Percentiles rank a stretch among this genome's conserved stretches.
These are phyloP conservation scores for Oenanthe sinensis DNA, from an alignment of 129 eudicot genomes.

Conservation along the genomic window DNA sequence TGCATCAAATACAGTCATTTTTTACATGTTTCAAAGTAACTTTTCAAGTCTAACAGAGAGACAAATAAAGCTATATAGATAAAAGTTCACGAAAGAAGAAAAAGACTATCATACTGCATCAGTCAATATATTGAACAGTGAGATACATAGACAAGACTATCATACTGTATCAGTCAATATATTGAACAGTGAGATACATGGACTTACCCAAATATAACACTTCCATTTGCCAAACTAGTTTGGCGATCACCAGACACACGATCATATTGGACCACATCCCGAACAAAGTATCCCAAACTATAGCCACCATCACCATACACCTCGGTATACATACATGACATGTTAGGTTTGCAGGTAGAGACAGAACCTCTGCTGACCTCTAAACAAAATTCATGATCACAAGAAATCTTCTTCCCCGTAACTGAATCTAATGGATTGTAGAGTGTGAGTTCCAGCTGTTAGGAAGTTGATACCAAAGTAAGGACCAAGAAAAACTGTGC, in stretches of 20 bases:
- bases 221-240: slow-evolving; percentile 69
- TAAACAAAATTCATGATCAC: slow-evolving; percentile 45
- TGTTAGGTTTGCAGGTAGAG: slow-evolving; percentile 43
- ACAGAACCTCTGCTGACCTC: slow-evolving; percentile 48
- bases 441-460: slow-evolving; percentile 70
- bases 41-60: not conserved
- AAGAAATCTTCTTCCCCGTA: slow-evolving; percentile 44
- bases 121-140: not conserved
- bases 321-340: slow-evolving; percentile 55
- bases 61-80: not conserved
- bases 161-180: not conserved
- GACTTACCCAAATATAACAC: slow-evolving; percentile 67
- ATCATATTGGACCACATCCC: slow-evolving; percentile 69
- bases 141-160: not conserved
- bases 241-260: slow-evolving; percentile 78
- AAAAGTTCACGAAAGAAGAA: not conserved
- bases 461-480: slow-evolving; percentile 8
- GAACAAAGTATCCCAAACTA: slow-evolving; percentile 67
- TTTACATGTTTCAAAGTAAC: not conserved
- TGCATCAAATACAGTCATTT: not conserved
- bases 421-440: slow-evolving; percentile 61
- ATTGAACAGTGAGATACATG: not conserved
- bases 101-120: not conserved
- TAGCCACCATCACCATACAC: slow-evolving; percentile 71
- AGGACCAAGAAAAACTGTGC: not conserved